These are phyloP conservation scores for Arabidopsis arenosa DNA, from an alignment of 345 rosid genomes.

Conservation along the genomic window DNA sequence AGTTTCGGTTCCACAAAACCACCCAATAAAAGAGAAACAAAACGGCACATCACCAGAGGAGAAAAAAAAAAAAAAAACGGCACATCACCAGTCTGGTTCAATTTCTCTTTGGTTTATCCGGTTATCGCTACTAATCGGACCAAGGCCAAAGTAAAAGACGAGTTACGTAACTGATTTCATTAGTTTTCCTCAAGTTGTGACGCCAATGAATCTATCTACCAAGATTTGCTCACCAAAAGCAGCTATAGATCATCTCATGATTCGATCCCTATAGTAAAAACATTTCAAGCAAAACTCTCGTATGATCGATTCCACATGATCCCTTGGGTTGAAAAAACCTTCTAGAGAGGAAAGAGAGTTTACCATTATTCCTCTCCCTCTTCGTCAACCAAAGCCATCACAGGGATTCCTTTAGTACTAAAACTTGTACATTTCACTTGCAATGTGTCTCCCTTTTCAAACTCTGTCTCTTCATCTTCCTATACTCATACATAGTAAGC, in stretches of 20 bases:
- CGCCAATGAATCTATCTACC: slow-evolving; percentile 22
- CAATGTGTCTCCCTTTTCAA: slow-evolving; percentile 64
- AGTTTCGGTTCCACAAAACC: not conserved
- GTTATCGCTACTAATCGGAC: slow-evolving; percentile 4
- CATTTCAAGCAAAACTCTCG: slow-evolving; percentile 23
- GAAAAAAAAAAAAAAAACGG: too few species aligned
- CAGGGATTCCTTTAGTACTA: slow-evolving; percentile 77
- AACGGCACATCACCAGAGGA: slow-evolving; percentile 1
- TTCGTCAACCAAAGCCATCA: slow-evolving; percentile 64
- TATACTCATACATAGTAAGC: slow-evolving; percentile 41
- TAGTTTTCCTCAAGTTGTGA: not conserved
- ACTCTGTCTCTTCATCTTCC: slow-evolving; percentile 53
- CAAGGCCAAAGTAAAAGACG: slow-evolving; percentile 13
- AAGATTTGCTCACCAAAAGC: not conserved
- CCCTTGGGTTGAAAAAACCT: not conserved
- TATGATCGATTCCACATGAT: not conserved
- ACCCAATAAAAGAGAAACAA: slow-evolving; percentile 2
- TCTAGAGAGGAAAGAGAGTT: not conserved
- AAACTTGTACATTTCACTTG: slow-evolving; percentile 74
- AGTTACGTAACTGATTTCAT: not conserved
- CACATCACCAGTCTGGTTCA: slow-evolving; percentile 7
- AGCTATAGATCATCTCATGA: slow-evolving; percentile 11
- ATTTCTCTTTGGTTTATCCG: not conserved
- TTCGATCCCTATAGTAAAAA: slow-evolving; percentile 1
- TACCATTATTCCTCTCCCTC: slow-evolving; percentile 30